These are phyloP conservation scores for Prunus fruticosa DNA, from an alignment of 306 rosid genomes.

Conservation along the genomic window DNA sequence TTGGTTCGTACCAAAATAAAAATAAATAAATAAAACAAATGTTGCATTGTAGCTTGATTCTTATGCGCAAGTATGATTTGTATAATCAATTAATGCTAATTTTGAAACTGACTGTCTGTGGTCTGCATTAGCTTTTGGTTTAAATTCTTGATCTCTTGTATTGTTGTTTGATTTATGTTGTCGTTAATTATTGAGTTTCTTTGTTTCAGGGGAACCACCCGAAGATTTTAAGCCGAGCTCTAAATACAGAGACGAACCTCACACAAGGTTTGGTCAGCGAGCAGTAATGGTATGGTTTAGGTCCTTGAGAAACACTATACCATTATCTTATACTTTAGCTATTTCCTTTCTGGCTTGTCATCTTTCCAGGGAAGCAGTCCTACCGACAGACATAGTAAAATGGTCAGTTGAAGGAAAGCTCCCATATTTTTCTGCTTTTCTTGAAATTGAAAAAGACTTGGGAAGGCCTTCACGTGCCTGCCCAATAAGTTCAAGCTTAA, in stretches of 20 bases:
- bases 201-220: conserved; percentile 51
- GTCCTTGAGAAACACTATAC: conserved; percentile 64
- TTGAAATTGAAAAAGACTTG: conserved; percentile 60
- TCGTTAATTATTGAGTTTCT: conserved; percentile 23
- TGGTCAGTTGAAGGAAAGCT: conserved; percentile 83
- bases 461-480: conserved; percentile 64
- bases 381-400: conserved; percentile 71
- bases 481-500: conserved; percentile 62
- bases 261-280: conserved; percentile 52
- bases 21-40: background rate
- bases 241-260: conserved; percentile 49
- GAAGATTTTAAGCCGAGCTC: conserved; percentile 23
- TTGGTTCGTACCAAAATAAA: background rate
- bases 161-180: conserved; percentile 12
- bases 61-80: background rate
- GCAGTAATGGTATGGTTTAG: conserved; percentile 62
- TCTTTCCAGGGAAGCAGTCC: conserved; percentile 72
- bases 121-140: background rate
- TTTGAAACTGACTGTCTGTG: background rate
- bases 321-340: conserved; percentile 54
- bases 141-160: background rate
- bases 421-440: conserved; percentile 83
- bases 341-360: conserved; percentile 79
- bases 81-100: background rate
- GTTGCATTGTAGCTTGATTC: background rate